A percentile compares a stretch with the other conserved stretches of the same genome.
phyloP scores from a whole-genome alignment of 2,329 filamentous ascomycete genomes.

The Paraphoma chrysanthemicola region DNA sequence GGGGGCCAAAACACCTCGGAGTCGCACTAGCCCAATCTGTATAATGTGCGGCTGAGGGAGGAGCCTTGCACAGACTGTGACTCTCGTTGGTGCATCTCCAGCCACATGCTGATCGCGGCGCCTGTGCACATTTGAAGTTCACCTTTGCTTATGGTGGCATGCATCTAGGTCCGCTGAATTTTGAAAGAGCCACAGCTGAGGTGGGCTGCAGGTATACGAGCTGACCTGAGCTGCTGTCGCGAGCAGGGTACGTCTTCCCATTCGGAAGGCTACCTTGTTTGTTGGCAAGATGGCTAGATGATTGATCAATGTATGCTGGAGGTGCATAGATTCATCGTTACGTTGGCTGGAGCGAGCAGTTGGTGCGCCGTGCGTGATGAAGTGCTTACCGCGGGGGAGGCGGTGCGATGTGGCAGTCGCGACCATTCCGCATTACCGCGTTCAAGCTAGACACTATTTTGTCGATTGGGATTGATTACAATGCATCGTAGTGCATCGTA shows the following conservation, averaged over 20 bases:
- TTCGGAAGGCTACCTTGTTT: too few relatives aligned
- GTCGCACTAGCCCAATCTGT: conserved; percentile 11
- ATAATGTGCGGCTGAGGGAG: conserved; percentile 15
- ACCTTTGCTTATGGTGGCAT: background rate
- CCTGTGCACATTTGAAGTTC: background rate
- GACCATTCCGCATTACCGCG: background rate
- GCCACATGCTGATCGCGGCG: background rate
- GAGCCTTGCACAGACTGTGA: background rate
- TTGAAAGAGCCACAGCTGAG: background rate
- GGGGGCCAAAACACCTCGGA: conserved; percentile 12
- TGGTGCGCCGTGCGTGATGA: background rate
- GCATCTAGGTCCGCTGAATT: background rate
- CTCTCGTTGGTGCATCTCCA: background rate
- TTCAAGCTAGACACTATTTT: too few relatives aligned
- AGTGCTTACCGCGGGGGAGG: background rate
- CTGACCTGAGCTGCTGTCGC: background rate
- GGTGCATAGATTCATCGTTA: background rate
- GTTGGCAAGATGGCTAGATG: too few relatives aligned
- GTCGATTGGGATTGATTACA: too few relatives aligned
- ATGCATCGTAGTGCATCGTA: too few relatives aligned
- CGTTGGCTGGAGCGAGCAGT: background rate
- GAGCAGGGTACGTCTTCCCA: too few relatives aligned
- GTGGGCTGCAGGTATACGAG: background rate
- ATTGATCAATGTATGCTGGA: background rate
- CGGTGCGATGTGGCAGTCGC: background rate